Conservation (phyloP, 768 basidiomycete genomes). For the Boletus bicolor region DNA sequence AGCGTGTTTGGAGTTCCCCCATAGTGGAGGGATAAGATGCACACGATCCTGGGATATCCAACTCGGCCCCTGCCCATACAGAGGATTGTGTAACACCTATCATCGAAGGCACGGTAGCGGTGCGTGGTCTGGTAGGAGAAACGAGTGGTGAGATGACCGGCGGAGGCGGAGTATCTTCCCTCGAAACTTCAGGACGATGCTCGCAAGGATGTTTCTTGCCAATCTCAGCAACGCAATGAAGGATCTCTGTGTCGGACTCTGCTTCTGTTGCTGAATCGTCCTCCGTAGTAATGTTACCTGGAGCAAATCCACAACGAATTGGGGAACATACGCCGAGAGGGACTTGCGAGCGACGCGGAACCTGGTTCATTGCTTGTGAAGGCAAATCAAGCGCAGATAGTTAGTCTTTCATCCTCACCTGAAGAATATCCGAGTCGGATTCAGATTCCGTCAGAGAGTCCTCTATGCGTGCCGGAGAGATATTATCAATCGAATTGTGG, state of each 20-base stretch:
- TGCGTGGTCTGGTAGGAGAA: slow-evolving; percentile 23
- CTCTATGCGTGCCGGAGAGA: slow-evolving; percentile 10
- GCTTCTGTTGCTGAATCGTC: slow-evolving; percentile 33
- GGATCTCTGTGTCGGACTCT: slow-evolving; percentile 31
- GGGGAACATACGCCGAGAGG: not conserved
- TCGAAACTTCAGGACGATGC: slow-evolving; percentile 1
- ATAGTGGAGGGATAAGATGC: not conserved
- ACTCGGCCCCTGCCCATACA: slow-evolving; percentile 8
- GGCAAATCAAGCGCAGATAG: not conserved
- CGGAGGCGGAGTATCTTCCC: slow-evolving; percentile 2
- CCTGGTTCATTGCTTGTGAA: not conserved
- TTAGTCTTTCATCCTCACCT: slow-evolving; percentile 2
- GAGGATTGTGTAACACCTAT: not conserved
- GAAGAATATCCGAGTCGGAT: slow-evolving; percentile 22
- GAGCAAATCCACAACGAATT: not conserved
- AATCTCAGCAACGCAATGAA: slow-evolving; percentile 19
- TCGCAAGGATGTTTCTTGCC: slow-evolving; percentile 4
- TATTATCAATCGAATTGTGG: slow-evolving; percentile 6
- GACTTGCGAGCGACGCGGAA: not conserved
- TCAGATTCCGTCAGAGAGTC: slow-evolving; percentile 33
- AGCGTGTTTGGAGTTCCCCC: not conserved
- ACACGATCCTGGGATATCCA: not conserved
- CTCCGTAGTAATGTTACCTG: not conserved
- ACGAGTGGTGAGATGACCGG: slow-evolving; percentile 27
- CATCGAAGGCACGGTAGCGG: not conserved